Evolutionary conservation across 805 yeast genomes (phyloP).

Genomic region (Yamadazyma akitaensis): DNA sequence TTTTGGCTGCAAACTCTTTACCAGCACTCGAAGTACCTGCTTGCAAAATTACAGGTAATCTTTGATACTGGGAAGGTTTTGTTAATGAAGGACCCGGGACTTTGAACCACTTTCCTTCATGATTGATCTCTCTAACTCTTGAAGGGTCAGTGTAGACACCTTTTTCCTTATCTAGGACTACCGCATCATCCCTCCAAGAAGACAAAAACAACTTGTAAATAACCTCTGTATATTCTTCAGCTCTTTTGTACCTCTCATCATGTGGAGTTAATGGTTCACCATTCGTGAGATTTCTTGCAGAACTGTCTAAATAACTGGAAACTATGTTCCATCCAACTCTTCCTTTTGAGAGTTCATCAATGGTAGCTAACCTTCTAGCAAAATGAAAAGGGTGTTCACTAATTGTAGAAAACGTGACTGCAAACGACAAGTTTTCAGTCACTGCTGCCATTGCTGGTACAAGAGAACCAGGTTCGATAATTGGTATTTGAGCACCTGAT

Average conservation of each 20-base stretch:
- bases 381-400: slow-evolving; percentile 42
- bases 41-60: slow-evolving; percentile 43
- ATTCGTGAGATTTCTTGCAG: slow-evolving; percentile 37
- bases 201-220: slow-evolving; percentile 37
- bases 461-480: slow-evolving; percentile 35
- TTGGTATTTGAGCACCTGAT: slow-evolving; percentile 34
- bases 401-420: slow-evolving; percentile 41
- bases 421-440: slow-evolving; percentile 39
- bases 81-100: slow-evolving; percentile 44
- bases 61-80: slow-evolving; percentile 38
- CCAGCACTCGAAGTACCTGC: slow-evolving; percentile 46
- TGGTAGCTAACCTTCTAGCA: slow-evolving; percentile 42
- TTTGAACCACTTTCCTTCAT: slow-evolving; percentile 37
- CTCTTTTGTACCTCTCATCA: slow-evolving; percentile 38
- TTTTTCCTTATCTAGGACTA: slow-evolving; percentile 21
- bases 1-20: slow-evolving; percentile 38
- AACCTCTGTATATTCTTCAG: slow-evolving; percentile 41
- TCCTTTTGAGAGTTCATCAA: slow-evolving; percentile 42
- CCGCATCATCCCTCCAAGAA: slow-evolving; percentile 46
- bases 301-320: slow-evolving; percentile 40
- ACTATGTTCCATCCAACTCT: slow-evolving; percentile 49
- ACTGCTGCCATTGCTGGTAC: slow-evolving; percentile 44
- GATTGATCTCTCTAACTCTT: slow-evolving; percentile 39
- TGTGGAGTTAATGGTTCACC: slow-evolving; percentile 37
- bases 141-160: slow-evolving; percentile 38